These are phyloP conservation scores for Thoreauomyces humboldtii DNA, from an alignment of 192 early-diverging fungal genomes.

Conservation along the genomic window DNA sequence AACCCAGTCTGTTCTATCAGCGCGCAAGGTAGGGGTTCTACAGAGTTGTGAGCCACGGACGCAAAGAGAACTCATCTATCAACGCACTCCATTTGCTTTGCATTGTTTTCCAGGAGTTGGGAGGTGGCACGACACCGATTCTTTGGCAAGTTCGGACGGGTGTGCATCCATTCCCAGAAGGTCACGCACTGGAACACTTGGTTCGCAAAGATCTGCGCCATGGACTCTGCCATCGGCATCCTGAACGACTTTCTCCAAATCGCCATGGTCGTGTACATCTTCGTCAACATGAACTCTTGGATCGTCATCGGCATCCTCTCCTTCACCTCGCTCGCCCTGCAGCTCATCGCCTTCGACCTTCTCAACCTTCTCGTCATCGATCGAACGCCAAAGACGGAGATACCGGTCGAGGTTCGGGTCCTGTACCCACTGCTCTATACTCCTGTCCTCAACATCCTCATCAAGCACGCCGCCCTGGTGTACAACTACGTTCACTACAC, in stretches of 20 bases:
- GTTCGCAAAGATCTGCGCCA: constrained; percentile 7
- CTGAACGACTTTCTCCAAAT: neutral
- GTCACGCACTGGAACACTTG: neutral
- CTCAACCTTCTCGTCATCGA: neutral
- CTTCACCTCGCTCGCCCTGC: neutral
- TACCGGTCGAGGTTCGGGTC: neutral
- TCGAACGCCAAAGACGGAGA: neutral
- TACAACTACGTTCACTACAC: constrained; percentile 15
- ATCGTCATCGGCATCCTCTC: neutral
- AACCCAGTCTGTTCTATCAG: constrained; percentile 30
- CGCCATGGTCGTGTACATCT: neutral
- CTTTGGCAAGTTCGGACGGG: neutral
- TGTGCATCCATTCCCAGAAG: neutral
- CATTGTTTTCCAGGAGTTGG: neutral
- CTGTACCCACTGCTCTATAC: constrained; percentile 4
- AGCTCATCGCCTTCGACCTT: neutral
- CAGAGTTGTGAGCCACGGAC: no score
- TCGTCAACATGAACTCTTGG: neutral
- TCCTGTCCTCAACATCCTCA: neutral
- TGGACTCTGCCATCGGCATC: constrained; percentile 3
- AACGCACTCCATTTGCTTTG: neutral
- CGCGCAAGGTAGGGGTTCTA: neutral
- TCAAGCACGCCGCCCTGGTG: constrained; percentile 3
- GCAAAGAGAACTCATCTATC: no score
- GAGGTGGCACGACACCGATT: constrained; percentile 11